Conservation (phyloP, 106 monocot species). For the Ottelia alismoides region DNA sequence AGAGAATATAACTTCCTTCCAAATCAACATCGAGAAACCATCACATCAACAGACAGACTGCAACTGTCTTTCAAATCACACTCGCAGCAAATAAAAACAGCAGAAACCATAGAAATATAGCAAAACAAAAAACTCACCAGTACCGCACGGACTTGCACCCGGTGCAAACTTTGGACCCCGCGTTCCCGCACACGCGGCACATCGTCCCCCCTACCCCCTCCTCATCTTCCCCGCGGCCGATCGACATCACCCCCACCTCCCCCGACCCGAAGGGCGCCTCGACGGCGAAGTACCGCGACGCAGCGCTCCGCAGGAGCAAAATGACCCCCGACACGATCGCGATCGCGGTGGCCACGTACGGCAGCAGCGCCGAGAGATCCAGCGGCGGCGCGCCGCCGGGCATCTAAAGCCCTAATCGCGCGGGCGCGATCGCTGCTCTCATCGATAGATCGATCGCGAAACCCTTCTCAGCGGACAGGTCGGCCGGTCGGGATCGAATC, state of each 20-base stretch:
- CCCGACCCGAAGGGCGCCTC: constrained; percentile 19
- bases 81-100: constrained; percentile 9
- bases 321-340: constrained; percentile 20
- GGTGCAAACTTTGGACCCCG: constrained; percentile 32
- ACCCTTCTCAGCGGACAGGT: background rate
- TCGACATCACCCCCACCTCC: background rate
- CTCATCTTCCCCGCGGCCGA: background rate
- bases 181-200: constrained; percentile 32
- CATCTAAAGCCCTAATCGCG: constrained; percentile 33
- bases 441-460: constrained; percentile 32
- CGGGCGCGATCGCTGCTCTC: constrained; percentile 9
- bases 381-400: constrained; percentile 17
- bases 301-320: constrained; percentile 17
- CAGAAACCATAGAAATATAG: too few species aligned
- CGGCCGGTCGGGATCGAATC: background rate
- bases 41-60: too few species aligned
- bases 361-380: constrained; percentile 27
- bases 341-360: constrained; percentile 27
- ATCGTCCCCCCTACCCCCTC: background rate
- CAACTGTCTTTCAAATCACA: too few species aligned
- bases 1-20: too few species aligned
- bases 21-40: too few species aligned
- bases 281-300: constrained; percentile 24
- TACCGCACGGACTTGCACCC: constrained; percentile 44
- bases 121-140: too few species aligned